phyloP scores from a whole-genome alignment of 441 rosid species.

The Viola pubescens region DNA sequence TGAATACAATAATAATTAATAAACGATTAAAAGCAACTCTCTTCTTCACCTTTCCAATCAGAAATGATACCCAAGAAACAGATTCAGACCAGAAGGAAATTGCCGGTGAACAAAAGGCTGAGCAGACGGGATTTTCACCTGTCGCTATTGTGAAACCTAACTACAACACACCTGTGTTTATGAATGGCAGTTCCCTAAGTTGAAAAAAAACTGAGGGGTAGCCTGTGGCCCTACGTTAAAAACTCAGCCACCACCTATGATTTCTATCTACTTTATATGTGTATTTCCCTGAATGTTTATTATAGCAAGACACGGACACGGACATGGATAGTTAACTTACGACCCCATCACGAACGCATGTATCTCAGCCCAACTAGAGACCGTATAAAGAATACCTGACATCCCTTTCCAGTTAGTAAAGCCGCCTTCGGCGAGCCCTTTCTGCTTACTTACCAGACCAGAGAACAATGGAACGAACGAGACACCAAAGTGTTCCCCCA shows the following conservation, averaged over 20 bases:
- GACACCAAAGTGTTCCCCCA: slow-evolving; percentile 66
- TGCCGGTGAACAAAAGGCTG: neutral
- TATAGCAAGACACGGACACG: slow-evolving; percentile 1
- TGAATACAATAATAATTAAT: neutral
- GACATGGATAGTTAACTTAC: slow-evolving; percentile 21
- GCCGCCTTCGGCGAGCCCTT: slow-evolving; percentile 31
- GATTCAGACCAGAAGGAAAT: neutral
- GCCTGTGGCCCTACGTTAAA: slow-evolving; percentile 26
- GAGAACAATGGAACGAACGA: slow-evolving; percentile 60
- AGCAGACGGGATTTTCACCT: slow-evolving; percentile 4
- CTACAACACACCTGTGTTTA: slow-evolving; percentile 8
- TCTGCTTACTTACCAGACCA: slow-evolving; percentile 60
- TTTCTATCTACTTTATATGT: slow-evolving; percentile 17
- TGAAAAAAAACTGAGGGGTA: slow-evolving; percentile 21
- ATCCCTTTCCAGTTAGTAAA: slow-evolving; percentile 41
- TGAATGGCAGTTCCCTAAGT: slow-evolving; percentile 9
- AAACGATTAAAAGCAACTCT: slow-evolving; percentile 1
- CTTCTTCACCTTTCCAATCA: slow-evolving; percentile 5
- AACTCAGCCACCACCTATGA: slow-evolving; percentile 26
- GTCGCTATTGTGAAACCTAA: slow-evolving; percentile 2
- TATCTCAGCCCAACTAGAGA: slow-evolving; percentile 74
- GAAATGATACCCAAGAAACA: neutral
- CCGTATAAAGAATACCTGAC: slow-evolving; percentile 69
- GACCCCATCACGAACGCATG: slow-evolving; percentile 74
- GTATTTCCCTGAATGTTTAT: slow-evolving; percentile 10